These are phyloP conservation scores for Candida piceae DNA, from an alignment of 805 yeast genomes.

Conservation along the genomic window DNA sequence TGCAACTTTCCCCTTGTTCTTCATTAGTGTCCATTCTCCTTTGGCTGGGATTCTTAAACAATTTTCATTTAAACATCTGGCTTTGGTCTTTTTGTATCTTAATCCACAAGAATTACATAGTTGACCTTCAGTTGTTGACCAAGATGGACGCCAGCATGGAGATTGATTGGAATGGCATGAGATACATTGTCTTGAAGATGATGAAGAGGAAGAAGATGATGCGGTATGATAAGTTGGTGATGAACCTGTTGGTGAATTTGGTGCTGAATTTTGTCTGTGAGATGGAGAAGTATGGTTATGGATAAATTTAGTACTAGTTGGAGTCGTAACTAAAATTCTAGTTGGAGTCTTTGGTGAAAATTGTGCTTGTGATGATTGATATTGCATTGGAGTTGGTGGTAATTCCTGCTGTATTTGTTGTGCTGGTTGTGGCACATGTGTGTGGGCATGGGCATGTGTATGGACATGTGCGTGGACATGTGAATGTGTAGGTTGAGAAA, in stretches of 20 bases:
- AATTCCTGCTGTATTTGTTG: slow-evolving; percentile 5
- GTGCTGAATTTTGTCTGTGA: slow-evolving; percentile 20
- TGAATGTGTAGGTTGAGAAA: too few species aligned
- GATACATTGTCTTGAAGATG: slow-evolving; percentile 57
- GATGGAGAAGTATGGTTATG: slow-evolving; percentile 14
- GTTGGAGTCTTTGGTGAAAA: slow-evolving; percentile 2
- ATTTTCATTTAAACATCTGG: slow-evolving; percentile 69
- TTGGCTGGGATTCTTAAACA: slow-evolving; percentile 94
- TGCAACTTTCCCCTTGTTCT: slow-evolving; percentile 51
- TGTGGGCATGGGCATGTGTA: too few species aligned
- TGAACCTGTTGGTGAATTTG: slow-evolving; percentile 10
- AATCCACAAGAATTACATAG: slow-evolving; percentile 95
- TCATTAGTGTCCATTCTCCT: slow-evolving; percentile 91
- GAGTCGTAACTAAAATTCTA: neutral
- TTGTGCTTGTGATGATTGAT: too few species aligned
- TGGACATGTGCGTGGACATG: too few species aligned
- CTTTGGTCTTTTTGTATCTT: slow-evolving; percentile 89
- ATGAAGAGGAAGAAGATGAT: slow-evolving; percentile 4
- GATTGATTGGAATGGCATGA: slow-evolving; percentile 88
- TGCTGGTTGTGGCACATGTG: too few species aligned
- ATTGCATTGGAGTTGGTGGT: slow-evolving; percentile 11
- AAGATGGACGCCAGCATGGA: slow-evolving; percentile 98
- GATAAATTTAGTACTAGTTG: slow-evolving; percentile 5
- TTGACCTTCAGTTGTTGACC: slow-evolving; percentile 91
- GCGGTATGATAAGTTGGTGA: slow-evolving; percentile 5